Evolutionary conservation across 495 filamentous ascomycete genomes (phyloP).

Genomic region (Penicillium canescens): DNA sequence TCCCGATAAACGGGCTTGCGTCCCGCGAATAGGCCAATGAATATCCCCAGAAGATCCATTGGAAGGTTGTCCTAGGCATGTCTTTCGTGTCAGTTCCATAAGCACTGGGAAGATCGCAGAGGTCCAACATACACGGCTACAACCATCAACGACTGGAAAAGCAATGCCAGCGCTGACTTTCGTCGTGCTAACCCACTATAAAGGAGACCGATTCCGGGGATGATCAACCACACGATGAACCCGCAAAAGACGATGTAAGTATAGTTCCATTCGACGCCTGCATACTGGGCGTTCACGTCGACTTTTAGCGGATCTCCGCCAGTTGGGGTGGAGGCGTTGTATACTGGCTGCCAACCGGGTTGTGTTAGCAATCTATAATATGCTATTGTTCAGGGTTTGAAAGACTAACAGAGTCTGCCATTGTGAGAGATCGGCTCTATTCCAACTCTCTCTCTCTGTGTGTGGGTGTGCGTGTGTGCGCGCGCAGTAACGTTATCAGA

Average conservation of each 20-base stretch:
- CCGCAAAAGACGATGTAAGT: constrained; percentile 51
- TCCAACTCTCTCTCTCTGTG: not conserved
- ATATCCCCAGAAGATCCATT: constrained; percentile 63
- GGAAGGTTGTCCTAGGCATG: constrained; percentile 39
- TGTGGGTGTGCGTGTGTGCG: too few relatives aligned
- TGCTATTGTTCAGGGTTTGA: not conserved
- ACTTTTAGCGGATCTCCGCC: constrained; percentile 46
- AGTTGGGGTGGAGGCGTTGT: constrained; percentile 42
- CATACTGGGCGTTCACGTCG: constrained; percentile 53
- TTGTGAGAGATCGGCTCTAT: not conserved
- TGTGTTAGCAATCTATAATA: not conserved
- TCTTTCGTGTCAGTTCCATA: not conserved
- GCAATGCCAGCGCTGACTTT: constrained; percentile 56
- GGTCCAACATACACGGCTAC: constrained; percentile 37
- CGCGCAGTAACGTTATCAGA: too few relatives aligned
- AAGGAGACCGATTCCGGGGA: constrained; percentile 59
- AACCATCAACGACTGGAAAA: constrained; percentile 60
- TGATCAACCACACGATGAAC: constrained; percentile 60
- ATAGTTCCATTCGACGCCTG: constrained; percentile 52
- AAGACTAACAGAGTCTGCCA: constrained; percentile 12
- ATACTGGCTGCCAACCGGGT: constrained; percentile 29
- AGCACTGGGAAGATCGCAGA: not conserved
- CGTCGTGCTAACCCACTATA: constrained; percentile 59
- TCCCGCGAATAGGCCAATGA: constrained; percentile 52
- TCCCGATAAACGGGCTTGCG: constrained; percentile 55